Conservation (phyloP, 2,329 filamentous ascomycete genomes). For the Emergomyces orientalis region DNA sequence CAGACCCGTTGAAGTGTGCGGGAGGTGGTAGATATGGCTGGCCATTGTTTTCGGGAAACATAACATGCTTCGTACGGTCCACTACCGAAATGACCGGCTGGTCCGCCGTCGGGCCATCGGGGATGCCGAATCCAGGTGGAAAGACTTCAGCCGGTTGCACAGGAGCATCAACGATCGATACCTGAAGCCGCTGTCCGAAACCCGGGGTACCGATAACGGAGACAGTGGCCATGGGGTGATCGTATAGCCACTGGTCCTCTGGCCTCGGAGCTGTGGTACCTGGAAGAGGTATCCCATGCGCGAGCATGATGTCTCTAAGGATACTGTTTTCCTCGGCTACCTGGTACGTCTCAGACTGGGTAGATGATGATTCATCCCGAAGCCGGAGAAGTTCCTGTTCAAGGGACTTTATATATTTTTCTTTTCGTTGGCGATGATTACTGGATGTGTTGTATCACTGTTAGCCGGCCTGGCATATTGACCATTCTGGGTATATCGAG, state of each 20-base stretch:
- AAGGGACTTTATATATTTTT: conserved; percentile 24
- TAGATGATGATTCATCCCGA: conserved; percentile 19
- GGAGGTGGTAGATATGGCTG: conserved; percentile 1
- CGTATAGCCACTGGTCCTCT: neutral
- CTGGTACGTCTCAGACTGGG: conserved; percentile 12
- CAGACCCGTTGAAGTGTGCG: conserved; percentile 6
- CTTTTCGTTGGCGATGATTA: conserved; percentile 26
- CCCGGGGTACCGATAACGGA: conserved; percentile 15
- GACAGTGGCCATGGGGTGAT: conserved; percentile 12
- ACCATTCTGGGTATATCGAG: neutral
- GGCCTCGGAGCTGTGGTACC: neutral
- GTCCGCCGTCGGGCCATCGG: neutral
- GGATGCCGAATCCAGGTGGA: conserved; percentile 11
- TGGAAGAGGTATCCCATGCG: conserved; percentile 16
- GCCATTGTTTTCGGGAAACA: neutral
- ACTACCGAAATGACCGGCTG: neutral
- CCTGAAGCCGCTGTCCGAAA: conserved; percentile 15
- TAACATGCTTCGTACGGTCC: neutral
- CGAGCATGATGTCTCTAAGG: conserved; percentile 17
- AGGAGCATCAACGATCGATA: conserved; percentile 9
- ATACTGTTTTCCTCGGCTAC: conserved; percentile 17
- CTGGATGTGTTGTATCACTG: conserved; percentile 12
- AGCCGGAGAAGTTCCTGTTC: conserved; percentile 22
- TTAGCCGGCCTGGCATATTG: neutral
- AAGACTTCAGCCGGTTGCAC: conserved; percentile 10